Base-by-base conservation (phyloP, 2,329 filamentous ascomycete genomes). In the Nemania serpens region DNA sequence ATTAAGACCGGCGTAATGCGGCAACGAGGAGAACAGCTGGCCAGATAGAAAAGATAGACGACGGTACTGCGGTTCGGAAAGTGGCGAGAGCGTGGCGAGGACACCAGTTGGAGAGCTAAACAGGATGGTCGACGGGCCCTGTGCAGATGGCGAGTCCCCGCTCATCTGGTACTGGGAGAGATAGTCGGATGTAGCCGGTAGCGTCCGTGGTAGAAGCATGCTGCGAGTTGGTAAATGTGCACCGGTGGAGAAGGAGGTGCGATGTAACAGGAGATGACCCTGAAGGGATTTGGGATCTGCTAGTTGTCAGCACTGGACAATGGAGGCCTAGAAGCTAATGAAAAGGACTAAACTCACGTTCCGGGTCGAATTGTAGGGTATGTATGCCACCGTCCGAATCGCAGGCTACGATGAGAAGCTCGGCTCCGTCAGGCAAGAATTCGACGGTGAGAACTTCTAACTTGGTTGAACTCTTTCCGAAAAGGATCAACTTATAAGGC, bases 401-500 rank as follows among this genome's bases (percentile, higher is more conserved):
- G 12, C 90, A 87, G 5, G 91, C 89, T 42, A 97, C 81, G 66
- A 99, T 88, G 71, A 89, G 91, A 12, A 99, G 80, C 61, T 93
- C 88, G 58, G 90, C 88, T 7, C 91, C 91, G 69, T 94, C 89
- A 0, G 95, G 95, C 7, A 99, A 78, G 70, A 99, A 94, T 61
- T 98, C 94, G 1, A 91, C 91, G 5, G 89, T 85, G 36, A 96
- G 76, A 18, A 96, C 86, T 70, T 95, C 91, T 69, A 97, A 81
- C 45, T 85, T 86, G 18, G 90, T 89, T 41, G 88, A 84, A 69
- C 90, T 91, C 77, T 97, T 97, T 43, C 93, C 93, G 67, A 98
- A 93, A 3, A 97, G 83, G 64, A 93, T 90, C 87, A 99, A 93
- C 68, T 91, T 93, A 74, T 98, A 99, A 0, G 95, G 95, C 71